Conservation (phyloP, 805 yeast genomes). For the Cyberlindnera mrakii region DNA sequence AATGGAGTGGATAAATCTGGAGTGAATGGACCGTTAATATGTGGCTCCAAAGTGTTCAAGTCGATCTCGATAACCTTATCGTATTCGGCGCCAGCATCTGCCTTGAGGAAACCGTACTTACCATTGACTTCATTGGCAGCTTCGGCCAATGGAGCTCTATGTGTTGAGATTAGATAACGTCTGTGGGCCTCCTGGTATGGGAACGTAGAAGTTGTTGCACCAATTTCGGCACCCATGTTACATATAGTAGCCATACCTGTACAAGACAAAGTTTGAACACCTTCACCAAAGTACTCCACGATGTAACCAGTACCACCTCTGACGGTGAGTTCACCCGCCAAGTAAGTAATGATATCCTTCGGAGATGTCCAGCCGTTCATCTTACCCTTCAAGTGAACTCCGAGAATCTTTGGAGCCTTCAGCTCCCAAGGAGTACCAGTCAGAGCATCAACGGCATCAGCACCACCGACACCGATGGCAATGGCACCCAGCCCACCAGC, state of each 20-base stretch:
- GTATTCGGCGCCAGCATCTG: conserved; percentile 86
- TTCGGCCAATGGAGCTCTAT: conserved; percentile 75
- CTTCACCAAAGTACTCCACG: conserved; percentile 95
- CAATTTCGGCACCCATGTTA: conserved; percentile 99
- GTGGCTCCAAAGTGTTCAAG: conserved; percentile 83
- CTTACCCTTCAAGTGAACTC: conserved; percentile 87
- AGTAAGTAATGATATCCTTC: conserved; percentile 88
- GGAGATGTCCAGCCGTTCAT: conserved; percentile 95
- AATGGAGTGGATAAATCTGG: conserved; percentile 96
- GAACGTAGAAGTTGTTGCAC: conserved; percentile 97
- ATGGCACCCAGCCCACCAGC: conserved; percentile 99
- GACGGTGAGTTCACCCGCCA: conserved; percentile 91
- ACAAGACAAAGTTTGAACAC: conserved; percentile 82
- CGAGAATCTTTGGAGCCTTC: conserved; percentile 92
- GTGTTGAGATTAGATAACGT: conserved; percentile 77
- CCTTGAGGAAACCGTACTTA: conserved; percentile 59
- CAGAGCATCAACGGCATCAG: conserved; percentile 97
- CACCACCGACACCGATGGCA: conserved; percentile 99
- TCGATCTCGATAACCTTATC: conserved; percentile 90
- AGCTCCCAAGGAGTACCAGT: conserved; percentile 98
- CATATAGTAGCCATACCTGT: conserved; percentile 99
- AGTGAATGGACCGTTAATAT: conserved; percentile 96
- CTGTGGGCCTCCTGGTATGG: conserved; percentile 83
- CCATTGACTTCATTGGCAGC: conserved; percentile 59
- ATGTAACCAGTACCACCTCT: conserved; percentile 98